Base-by-base conservation (phyloP, 495 filamentous ascomycete species). In the Chlorociboria aeruginascens region DNA sequence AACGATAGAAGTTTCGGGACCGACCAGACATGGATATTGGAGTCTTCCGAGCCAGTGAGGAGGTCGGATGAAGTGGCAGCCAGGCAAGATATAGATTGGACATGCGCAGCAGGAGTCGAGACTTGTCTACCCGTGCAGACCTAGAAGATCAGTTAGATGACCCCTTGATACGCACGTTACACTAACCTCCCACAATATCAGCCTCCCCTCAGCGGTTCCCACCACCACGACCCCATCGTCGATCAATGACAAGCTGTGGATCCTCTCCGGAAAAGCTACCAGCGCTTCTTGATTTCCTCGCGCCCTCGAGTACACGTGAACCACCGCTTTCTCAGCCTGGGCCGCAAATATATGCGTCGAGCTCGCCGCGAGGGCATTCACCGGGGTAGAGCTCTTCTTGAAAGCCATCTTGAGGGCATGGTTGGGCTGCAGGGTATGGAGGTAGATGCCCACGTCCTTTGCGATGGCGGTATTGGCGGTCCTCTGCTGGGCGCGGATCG, bases 151-250 rank as follows among this genome's bases (percentile, higher is more conserved):
- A 53, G 49, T 10, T 10, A 36, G 9, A 31, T 32, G 45, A 29
- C 6, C 32, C 8, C 46, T 49, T 46, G 12, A 9, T 35, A 29
- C 33, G 42, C 45, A 14, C 38, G n/a, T 11, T 41, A 35, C 45
- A 67, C 71, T 54, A 59, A 92, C 87, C 84, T 98, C 92, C 92
- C 92, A 98, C 9, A 93, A 62, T 56, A 93, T 83, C 48, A 97
- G 59, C 43, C 89, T 78, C 12, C 92, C 92, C 49, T 85, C 84
- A 38, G 82, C 80, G 1, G 86, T 92, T n/a, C 92, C 92, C 40
- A 95, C 61, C 49, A 89, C 70, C 47, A 98, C 66, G 34, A 92
- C 72, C 46, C 72, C 73, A 42, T 83, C 81, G 60, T 69, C 78
- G 63, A 54, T 72, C 64, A 69, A 67, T 47, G 61, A 72, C 59